Percentiles rank a stretch among this genome's conserved stretches.
Conservation (phyloP, 2,329 filamentous ascomycete species). For the Hypoxylon sp. region DNA sequence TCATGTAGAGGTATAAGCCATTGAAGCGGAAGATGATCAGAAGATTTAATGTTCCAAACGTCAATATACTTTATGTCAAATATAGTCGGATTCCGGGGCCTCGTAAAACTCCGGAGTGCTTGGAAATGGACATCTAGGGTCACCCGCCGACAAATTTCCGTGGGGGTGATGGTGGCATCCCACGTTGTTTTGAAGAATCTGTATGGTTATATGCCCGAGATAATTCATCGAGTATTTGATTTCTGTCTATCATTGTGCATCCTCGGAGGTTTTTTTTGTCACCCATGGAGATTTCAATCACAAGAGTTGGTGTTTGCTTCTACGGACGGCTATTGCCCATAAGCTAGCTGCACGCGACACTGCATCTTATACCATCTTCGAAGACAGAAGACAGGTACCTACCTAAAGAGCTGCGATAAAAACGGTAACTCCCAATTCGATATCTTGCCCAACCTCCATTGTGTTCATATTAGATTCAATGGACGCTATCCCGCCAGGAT, state of each 20-base stretch:
- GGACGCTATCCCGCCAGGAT: background rate
- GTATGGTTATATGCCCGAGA: background rate
- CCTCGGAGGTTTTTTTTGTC: slow-evolving; percentile 33
- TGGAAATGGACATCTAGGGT: background rate
- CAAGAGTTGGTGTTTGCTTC: slow-evolving; percentile 12
- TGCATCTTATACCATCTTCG: background rate
- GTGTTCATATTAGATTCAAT: background rate
- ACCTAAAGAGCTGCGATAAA: background rate
- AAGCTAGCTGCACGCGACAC: slow-evolving; percentile 33
- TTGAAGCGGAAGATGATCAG: background rate
- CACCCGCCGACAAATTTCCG: slow-evolving; percentile 5
- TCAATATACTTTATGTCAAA: background rate
- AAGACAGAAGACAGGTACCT: background rate
- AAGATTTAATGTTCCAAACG: slow-evolving; percentile 11
- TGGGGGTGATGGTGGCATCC: background rate
- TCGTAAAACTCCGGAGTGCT: slow-evolving; percentile 2
- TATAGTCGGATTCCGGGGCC: slow-evolving; percentile 5
- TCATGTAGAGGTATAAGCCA: background rate
- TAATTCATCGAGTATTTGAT: background rate
- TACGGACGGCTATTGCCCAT: background rate
- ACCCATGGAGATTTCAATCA: slow-evolving; percentile 24
- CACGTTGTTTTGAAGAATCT: background rate
- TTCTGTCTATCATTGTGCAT: background rate
- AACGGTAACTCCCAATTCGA: background rate
- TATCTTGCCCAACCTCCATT: background rate